These are phyloP conservation scores for Penicillium nordicum DNA, from an alignment of 2,329 filamentous ascomycete genomes.

Conservation along the genomic window DNA sequence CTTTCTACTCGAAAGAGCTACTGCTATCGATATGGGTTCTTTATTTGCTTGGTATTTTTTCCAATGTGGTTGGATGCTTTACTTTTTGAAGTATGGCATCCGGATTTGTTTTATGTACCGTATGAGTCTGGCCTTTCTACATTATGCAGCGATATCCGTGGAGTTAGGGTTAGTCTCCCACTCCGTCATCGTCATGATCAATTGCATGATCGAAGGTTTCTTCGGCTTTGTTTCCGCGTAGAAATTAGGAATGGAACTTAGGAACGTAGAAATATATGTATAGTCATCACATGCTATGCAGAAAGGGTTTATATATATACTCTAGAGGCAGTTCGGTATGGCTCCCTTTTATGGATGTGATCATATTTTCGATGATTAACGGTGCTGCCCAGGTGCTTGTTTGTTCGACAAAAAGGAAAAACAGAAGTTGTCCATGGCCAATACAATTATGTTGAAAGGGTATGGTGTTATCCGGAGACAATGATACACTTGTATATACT, in stretches of 20 bases:
- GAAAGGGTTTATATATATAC: not conserved
- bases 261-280: not conserved
- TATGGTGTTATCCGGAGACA: conserved; percentile 24
- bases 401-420: not conserved
- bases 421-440: not conserved
- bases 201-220: conserved; percentile 34
- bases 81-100: conserved; percentile 22
- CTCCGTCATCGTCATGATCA: conserved; percentile 29
- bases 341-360: not conserved
- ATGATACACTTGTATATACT: conserved; percentile 31
- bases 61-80: conserved; percentile 18
- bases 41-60: conserved; percentile 17
- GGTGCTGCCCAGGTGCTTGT: not conserved
- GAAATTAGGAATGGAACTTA: not conserved
- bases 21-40: conserved; percentile 17
- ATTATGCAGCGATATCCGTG: conserved; percentile 37
- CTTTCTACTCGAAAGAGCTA: conserved; percentile 10
- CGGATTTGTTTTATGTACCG: conserved; percentile 24
- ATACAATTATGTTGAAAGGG: conserved; percentile 17
- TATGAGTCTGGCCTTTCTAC: conserved; percentile 27
- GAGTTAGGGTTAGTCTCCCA: conserved; percentile 26
- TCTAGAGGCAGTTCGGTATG: not conserved
- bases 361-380: not conserved
- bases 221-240: conserved; percentile 16
- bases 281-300: too few species aligned